These are phyloP conservation scores for Tricholoma terreum DNA, from an alignment of 768 basidiomycete genomes.

Conservation along the genomic window DNA sequence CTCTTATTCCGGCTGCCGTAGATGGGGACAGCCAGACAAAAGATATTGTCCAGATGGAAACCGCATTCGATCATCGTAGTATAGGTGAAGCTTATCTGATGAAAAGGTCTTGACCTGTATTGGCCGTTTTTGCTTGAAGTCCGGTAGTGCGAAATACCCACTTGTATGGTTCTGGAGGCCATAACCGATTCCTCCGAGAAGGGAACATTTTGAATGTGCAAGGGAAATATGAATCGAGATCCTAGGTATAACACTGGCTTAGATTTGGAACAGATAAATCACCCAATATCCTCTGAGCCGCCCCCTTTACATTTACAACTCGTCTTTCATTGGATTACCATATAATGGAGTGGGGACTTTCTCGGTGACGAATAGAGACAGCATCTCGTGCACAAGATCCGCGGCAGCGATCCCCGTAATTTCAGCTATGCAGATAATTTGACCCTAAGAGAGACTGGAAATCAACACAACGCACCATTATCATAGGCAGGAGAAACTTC, in stretches of 20 bases:
- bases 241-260: neutral
- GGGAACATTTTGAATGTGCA: too few relatives aligned
- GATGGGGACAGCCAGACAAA: too few relatives aligned
- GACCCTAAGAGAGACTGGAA: neutral
- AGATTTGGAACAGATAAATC: neutral
- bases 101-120: too few relatives aligned
- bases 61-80: too few relatives aligned
- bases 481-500: slow-evolving; percentile 77
- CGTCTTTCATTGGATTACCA: slow-evolving; percentile 6
- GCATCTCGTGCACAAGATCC: slow-evolving; percentile 64
- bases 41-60: too few relatives aligned
- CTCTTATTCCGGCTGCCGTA: too few relatives aligned
- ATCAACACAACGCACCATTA: slow-evolving; percentile 42
- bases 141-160: neutral
- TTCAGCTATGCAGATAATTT: slow-evolving; percentile 42
- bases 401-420: slow-evolving; percentile 69
- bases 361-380: slow-evolving; percentile 54
- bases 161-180: neutral
- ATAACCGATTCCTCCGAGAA: neutral
- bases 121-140: neutral
- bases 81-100: too few relatives aligned
- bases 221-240: neutral
- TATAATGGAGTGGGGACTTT: slow-evolving; percentile 27
- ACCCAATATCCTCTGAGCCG: neutral
- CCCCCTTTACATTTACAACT: slow-evolving; percentile 2